Evolutionary conservation across 306 rosid species (phyloP).

Genomic region (Vigna nakashimae): DNA sequence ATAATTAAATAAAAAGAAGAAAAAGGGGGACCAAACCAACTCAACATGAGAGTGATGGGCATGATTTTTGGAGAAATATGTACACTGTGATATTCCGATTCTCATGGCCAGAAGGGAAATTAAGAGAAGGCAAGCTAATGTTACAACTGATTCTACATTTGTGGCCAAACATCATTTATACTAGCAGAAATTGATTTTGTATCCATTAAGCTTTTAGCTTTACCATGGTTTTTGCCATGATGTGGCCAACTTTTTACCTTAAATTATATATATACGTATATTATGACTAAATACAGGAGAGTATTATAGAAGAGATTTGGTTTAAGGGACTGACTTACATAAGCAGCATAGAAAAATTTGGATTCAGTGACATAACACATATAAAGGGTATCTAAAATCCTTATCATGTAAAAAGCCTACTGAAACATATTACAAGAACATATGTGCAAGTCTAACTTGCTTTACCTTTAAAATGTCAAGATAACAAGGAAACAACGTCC

Average conservation of each 20-base stretch:
- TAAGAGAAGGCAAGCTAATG: conserved; percentile 40
- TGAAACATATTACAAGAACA: background rate
- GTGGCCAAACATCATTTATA: conserved; percentile 40
- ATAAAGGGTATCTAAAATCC: conserved; percentile 12
- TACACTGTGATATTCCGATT: conserved; percentile 44
- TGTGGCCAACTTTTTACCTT: conserved; percentile 8
- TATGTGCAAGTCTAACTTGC: background rate
- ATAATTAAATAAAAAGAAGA: conserved; percentile 32
- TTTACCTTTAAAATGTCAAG: conserved; percentile 2
- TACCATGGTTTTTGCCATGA: conserved; percentile 1
- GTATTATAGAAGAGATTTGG: no score
- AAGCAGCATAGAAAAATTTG: background rate
- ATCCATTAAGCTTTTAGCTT: conserved; percentile 5
- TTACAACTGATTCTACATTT: conserved; percentile 17
- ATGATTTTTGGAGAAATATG: conserved; percentile 30
- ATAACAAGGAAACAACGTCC: background rate
- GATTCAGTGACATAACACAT: background rate
- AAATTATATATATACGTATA: background rate
- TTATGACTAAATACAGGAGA: background rate
- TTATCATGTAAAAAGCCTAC: background rate
- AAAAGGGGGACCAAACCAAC: conserved; percentile 62
- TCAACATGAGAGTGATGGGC: conserved; percentile 54
- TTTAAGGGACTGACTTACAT: no score
- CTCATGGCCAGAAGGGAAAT: conserved; percentile 31
- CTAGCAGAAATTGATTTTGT: conserved; percentile 11